Evolutionary conservation across 345 rosid genomes (phyloP), one percentile per base, ranked within the genome.

Genomic region (Citrus hindsii): DNA sequence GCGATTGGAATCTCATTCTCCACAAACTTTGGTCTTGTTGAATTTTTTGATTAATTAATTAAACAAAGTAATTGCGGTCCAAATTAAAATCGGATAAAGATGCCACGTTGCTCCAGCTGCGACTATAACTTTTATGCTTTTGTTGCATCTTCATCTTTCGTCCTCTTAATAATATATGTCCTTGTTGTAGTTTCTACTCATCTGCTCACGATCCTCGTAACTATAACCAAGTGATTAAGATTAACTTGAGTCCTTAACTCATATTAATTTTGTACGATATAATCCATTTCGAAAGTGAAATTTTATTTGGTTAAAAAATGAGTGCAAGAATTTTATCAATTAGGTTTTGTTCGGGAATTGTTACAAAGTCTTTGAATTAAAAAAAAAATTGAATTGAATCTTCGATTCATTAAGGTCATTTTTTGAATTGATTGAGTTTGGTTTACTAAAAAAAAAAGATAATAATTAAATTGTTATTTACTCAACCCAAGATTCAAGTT

Each of bases 41-140:
- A 19, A 53, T 18, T 53, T 9, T 5, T 9, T 14, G 3, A 67
- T n/a, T n/a, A n/a, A 3, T 35, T 35, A 35, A 24, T 66, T 56
- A 25, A 24, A 37, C 33, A 60, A 60, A 21, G n/a, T 35, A 7
- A 3, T 27, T 35, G 82, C 33, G 77, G 81, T 62, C 75, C 77
- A 28, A 35, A 19, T 35, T 66, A 3, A 21, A 66, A 21, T 32
- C 14, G 80, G 86, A 83, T 77, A 81, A 60, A 22, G 78, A 81
- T 61, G 86, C 77, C 83, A 83, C 81, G 76, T 53, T 65, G 58
- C 14, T 37, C 53, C 7, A 63, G 18, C 24, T 22, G 18, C 14
- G 77, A 77, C 78, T 77, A 7, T 58, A 77, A 79, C 64, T 77
- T 67, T 82, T 37, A 80, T 75, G 83, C 46, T 2, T 69, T 32